Conservation (phyloP, 139 green algal species). For the Volvox reticuliferus region DNA sequence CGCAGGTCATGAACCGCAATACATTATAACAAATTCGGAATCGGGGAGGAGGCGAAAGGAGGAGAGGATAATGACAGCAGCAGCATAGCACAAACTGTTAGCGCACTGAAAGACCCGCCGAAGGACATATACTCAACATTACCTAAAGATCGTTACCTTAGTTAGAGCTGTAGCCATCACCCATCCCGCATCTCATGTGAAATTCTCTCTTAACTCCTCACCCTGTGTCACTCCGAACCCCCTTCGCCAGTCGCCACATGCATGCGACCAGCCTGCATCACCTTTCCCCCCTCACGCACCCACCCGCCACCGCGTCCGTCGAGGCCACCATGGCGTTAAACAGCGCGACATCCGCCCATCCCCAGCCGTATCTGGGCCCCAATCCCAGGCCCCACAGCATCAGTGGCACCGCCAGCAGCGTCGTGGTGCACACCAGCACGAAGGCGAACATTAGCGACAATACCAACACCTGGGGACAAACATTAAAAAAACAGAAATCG, state of each 20-base stretch:
- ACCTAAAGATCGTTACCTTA: too few species aligned
- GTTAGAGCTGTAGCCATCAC: too few species aligned
- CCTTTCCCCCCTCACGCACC: not conserved
- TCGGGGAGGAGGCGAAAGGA: too few species aligned
- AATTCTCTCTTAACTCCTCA: too few species aligned
- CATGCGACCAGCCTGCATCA: not conserved
- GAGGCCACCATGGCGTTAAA: slow-evolving; percentile 74
- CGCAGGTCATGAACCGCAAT: too few species aligned
- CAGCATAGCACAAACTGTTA: too few species aligned
- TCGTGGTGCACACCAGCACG: slow-evolving; percentile 62
- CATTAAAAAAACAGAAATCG: too few species aligned
- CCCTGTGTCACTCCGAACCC: not conserved
- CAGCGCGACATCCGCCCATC: slow-evolving; percentile 68
- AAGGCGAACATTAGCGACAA: slow-evolving; percentile 73
- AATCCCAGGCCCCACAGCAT: slow-evolving; percentile 69
- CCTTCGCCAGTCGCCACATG: not conserved
- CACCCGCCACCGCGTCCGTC: slow-evolving; percentile 74
- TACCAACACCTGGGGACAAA: slow-evolving; percentile 58
- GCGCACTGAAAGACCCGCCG: too few species aligned
- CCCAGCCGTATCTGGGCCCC: slow-evolving; percentile 56
- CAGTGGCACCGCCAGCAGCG: slow-evolving; percentile 62
- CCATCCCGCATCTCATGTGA: too few species aligned
- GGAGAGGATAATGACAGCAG: too few species aligned
- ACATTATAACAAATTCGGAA: too few species aligned
- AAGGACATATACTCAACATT: too few species aligned